Base-by-base conservation (phyloP, 495 filamentous ascomycete species). In the Trichocladium antarcticum region DNA sequence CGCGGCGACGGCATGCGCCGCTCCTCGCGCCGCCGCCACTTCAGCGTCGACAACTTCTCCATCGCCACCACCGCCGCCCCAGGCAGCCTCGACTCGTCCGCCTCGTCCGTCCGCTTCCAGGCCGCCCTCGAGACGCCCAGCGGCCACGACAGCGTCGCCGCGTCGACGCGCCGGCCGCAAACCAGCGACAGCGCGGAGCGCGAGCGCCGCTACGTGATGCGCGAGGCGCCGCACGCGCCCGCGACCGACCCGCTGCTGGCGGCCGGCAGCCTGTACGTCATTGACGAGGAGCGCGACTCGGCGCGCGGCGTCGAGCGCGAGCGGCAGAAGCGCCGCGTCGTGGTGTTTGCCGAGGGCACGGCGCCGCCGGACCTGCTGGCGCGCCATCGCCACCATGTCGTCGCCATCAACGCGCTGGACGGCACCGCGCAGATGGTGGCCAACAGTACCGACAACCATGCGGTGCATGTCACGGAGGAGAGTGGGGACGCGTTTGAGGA, bases 201-300 rank as follows among this genome's bases (percentile, higher is more conserved):
- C 46, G 54, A 64, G 43, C 49, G 55, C 9, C 59, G 57, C 6
- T 61, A 55, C 31, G 50, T 62, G 19, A 56, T 64, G 57, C 51
- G 60, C 31, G 55, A 60, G 36, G 59, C 57, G 6, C 61, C 61
- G 2, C 61, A 64, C 27, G 50, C 50, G 2, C 59, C 61, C 5
- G 47, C 55, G 1, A 58, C 59, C n/a, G 61, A 64, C 27, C 54
- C 61, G 29, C 50, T 60, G 3, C 57, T 64, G n/a, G 61, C 59
- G 1, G 48, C 54, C 0, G 61, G 61, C 5, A 62, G 52, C 31
- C 50, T 60, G 12, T 64, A 64, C 32, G 53, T 60, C 9, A 51
- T 62, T 15, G 61, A 60, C 40, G 56, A 59, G 44, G 49, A 49
- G 21, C 39, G 44, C 10, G 42, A 51, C 17, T 40, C 19, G 14